Evolutionary conservation across 2,329 filamentous ascomycete genomes (phyloP).

Genomic region (Epichloe sibirici): DNA sequence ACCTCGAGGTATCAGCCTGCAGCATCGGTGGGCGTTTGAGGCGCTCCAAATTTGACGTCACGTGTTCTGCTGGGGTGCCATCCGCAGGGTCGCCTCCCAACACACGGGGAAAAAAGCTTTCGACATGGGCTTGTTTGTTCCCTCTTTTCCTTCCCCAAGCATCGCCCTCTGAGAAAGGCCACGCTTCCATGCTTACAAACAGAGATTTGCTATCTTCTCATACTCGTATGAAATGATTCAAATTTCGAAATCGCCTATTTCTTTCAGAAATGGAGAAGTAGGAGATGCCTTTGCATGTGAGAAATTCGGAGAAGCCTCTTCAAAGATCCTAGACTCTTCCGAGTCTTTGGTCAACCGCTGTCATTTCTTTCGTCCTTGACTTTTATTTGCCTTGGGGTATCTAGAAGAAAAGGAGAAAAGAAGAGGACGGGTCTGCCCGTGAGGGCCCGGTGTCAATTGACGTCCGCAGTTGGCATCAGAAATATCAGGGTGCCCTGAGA

Average conservation of each 20-base stretch:
- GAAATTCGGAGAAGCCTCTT: conserved; percentile 15
- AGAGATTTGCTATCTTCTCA: conserved; percentile 5
- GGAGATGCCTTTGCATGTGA: conserved; percentile 9
- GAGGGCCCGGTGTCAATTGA: conserved; percentile 13
- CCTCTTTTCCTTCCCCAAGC: conserved; percentile 8
- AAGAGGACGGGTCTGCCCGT: conserved; percentile 14
- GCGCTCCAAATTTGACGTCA: conserved; percentile 6
- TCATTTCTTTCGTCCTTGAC: conserved; percentile 4
- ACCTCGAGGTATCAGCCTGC: not conserved
- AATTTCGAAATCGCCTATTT: not conserved
- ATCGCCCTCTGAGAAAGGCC: conserved; percentile 13
- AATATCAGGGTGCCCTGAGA: conserved; percentile 9
- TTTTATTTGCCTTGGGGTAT: not conserved
- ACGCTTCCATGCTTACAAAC: conserved; percentile 15
- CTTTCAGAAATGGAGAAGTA: not conserved
- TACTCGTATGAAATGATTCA: not conserved
- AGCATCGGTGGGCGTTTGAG: not conserved
- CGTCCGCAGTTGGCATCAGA: conserved; percentile 14
- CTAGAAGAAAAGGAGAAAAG: not conserved
- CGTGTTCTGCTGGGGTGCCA: not conserved
- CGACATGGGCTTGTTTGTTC: not conserved
- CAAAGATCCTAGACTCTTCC: not conserved
- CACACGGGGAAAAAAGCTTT: not conserved
- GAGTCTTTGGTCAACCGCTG: conserved; percentile 7
- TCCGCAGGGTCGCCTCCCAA: not conserved